Evolutionary conservation across 2,329 filamentous ascomycete genomes (phyloP), one percentile per base, ranked within the genome.

Genomic region (Nothopassalora personata): DNA sequence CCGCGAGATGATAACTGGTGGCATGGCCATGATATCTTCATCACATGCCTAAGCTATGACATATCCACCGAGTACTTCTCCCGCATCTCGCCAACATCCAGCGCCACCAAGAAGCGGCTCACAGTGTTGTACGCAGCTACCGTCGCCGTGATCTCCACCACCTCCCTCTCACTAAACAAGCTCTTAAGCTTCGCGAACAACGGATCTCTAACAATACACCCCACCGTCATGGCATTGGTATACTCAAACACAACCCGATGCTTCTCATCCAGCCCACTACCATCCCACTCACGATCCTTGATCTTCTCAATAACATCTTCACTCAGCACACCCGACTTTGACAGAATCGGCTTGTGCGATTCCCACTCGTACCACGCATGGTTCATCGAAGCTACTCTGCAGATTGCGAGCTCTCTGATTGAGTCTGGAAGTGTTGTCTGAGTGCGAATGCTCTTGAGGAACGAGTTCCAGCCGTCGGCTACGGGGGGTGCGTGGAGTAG

Each of bases 91-190:
- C 77, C 77, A 11, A 79, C 89, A 76, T 95, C 87, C 57, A 96
- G 73, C 13, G 90, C 90, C 19, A 95, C 90, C 65, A 95, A 73
- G 67, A 95, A 92, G 31, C 90, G 82, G 72, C 88, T 91, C 15
- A 95, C 90, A 70, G 89, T 92, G 72, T 95, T 95, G 72, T 95
- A 95, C 56, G 84, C 85, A 11, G 88, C 89, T 57, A 90, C 83
- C 23, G 88, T 92, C 33, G 88, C 84, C 48, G 89, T 92, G 63
- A 94, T 81, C 77, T 95, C 91, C 13, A 95, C 88, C 53, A 93
- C 79, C 75, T 92, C 88, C 68, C 82, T 80, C 62, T 92, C 87
- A 27, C 71, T 80, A 65, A 92, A 91, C 36, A 81, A 69, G 11
- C 64, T 72, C 75, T 81, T 87, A 64, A 95, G 65, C 65, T 76